A percentile compares a stretch with the other conserved stretches of the same genome.
Evolutionary conservation across 2,329 filamentous ascomycete genomes (phyloP).

Genomic region (Waltergamsia citrina): DNA sequence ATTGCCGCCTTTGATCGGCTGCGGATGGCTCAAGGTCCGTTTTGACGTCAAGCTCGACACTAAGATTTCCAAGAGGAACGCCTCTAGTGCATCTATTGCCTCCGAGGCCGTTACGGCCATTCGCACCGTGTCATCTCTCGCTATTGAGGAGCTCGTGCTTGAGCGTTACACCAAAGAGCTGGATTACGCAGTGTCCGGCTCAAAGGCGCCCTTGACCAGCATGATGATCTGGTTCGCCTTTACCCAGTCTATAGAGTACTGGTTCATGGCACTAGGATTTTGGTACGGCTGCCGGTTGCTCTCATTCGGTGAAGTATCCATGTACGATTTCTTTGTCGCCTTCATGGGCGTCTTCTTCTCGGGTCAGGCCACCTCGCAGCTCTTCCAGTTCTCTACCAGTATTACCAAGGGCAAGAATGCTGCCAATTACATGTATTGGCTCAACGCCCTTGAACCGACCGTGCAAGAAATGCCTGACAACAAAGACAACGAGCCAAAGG

Average conservation of each 20-base stretch:
- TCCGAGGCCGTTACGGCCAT: slow-evolving; percentile 53
- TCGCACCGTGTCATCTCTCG: slow-evolving; percentile 46
- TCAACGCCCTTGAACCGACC: slow-evolving; percentile 27
- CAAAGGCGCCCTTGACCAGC: slow-evolving; percentile 17
- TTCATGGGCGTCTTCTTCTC: slow-evolving; percentile 41
- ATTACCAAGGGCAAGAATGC: slow-evolving; percentile 40
- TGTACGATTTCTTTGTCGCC: slow-evolving; percentile 40
- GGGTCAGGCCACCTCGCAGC: slow-evolving; percentile 26
- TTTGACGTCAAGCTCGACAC: slow-evolving; percentile 70
- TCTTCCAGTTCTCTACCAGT: slow-evolving; percentile 50
- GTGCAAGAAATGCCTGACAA: slow-evolving; percentile 32
- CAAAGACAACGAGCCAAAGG: slow-evolving; percentile 21
- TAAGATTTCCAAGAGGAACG: slow-evolving; percentile 78
- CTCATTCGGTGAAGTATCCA: slow-evolving; percentile 47
- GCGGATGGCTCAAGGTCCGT: slow-evolving; percentile 36
- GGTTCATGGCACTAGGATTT: slow-evolving; percentile 82
- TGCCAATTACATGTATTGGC: slow-evolving; percentile 41
- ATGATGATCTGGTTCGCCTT: slow-evolving; percentile 26
- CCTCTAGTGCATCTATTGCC: slow-evolving; percentile 62
- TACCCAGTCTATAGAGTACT: slow-evolving; percentile 58
- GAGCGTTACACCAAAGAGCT: slow-evolving; percentile 27
- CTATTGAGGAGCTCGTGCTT: slow-evolving; percentile 23
- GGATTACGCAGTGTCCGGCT: slow-evolving; percentile 15
- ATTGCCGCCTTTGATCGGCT: slow-evolving; percentile 54
- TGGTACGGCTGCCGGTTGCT: slow-evolving; percentile 78